Evolutionary conservation across 768 basidiomycete genomes (phyloP), one percentile per base, ranked within the genome.

Genomic region (Phanerochaete sordida): DNA sequence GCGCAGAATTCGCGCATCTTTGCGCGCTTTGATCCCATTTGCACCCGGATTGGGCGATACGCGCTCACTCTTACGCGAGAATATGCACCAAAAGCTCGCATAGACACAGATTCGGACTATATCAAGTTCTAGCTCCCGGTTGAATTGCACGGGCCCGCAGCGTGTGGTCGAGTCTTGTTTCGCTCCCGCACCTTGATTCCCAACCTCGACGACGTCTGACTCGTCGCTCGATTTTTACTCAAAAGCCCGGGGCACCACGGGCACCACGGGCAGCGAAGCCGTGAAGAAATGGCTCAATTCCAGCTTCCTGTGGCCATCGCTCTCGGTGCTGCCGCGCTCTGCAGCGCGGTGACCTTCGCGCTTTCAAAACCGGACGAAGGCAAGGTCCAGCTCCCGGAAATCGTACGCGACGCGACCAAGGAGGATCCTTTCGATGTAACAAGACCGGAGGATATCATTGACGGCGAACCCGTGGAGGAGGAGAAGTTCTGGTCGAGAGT

Each of bases 391-490:
- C 77, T 87, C 26, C 11, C 72, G 46, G 64, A 51, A 59, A 65
- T 68, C 15, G 67, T 66, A 6, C 67, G 70, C 31, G 66, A 67
- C 19, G 65, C 57, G 1, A 64, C 64, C 11, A 56, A 47, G 44
- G 70, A 70, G 13, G 88, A 90, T 66, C 84, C 87, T 12, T 90
- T 89, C 67, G 82, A 85, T 68, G 85, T 93, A n/a, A 81, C 84
- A 21, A 84, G 69, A n/a, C 82, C 85, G 9, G 86, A 88, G 68
- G 91, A 93, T 64, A 64, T 82, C 35, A 60, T 85, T 13, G 86
- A 90, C 62, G 89, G 89, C 3, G 80, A 81, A 55, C 86, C 90
- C 8, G 75, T 90, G 43, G 72, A 88, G 24, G 86, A 81, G 54
- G 76, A 75, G 3, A 72, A 59, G 2, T 91, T 91, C 70, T 87